Percentiles rank a stretch among this genome's conserved stretches.
phyloP scores from a whole-genome alignment of 208 protist genomes.

The Tritrichomonas foetus region DNA sequence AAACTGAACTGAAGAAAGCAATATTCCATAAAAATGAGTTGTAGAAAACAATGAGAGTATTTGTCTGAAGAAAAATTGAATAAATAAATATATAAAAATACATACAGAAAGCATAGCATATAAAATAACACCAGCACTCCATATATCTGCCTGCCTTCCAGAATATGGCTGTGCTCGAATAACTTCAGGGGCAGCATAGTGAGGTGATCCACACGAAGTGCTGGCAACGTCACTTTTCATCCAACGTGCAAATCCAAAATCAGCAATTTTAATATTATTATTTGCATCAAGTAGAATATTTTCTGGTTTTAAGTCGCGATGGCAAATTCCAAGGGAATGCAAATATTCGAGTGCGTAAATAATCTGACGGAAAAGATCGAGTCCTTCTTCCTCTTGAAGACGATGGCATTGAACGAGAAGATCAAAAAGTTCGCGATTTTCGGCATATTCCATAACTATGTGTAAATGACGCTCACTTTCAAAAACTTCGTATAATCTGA shows the following conservation, averaged over 20 bases:
- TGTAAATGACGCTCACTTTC: not conserved
- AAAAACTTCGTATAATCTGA: not conserved
- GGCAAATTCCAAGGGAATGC: slow-evolving; percentile 6
- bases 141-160: slow-evolving; percentile 40
- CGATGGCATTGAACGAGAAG: not conserved
- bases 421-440: slow-evolving; percentile 32
- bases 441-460: slow-evolving; percentile 25
- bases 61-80: too few species aligned
- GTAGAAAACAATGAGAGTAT: too few species aligned
- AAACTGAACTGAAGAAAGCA: too few species aligned
- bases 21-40: too few species aligned
- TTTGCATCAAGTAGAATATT: not conserved
- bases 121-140: slow-evolving; percentile 45
- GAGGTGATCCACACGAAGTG: slow-evolving; percentile 43
- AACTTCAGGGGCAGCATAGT: slow-evolving; percentile 46
- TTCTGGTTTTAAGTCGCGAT: slow-evolving; percentile 12
- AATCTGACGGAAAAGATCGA: not conserved
- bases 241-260: slow-evolving; percentile 45
- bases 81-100: too few species aligned
- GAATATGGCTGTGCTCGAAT: not conserved
- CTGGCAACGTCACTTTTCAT: not conserved
- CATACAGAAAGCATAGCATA: slow-evolving; percentile 45
- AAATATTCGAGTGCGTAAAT: slow-evolving; percentile 35
- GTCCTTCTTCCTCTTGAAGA: not conserved
- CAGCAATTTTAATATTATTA: slow-evolving; percentile 44